These are phyloP conservation scores for Pseudopithomyces maydicus DNA, from an alignment of 2,329 filamentous ascomycete genomes.

Conservation along the genomic window DNA sequence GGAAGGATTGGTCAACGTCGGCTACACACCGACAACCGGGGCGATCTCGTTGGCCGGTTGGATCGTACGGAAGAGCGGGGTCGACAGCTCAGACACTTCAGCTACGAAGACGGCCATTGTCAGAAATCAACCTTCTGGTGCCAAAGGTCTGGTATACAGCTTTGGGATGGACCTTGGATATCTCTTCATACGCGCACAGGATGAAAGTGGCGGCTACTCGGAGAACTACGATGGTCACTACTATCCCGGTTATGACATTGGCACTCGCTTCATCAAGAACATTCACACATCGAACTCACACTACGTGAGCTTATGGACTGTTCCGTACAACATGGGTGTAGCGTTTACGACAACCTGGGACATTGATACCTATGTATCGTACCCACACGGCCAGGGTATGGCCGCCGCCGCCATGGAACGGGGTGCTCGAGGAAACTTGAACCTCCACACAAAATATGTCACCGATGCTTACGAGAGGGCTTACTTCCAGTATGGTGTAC, in stretches of 20 bases:
- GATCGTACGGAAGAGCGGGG: conserved; percentile 3
- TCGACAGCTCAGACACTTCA: conserved; percentile 6
- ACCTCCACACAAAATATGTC: conserved; percentile 11
- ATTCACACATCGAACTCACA: conserved; percentile 4
- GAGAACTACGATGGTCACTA: conserved; percentile 9
- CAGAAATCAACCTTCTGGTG: conserved; percentile 4
- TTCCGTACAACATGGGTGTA: conserved; percentile 10
- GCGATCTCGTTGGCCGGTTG: conserved; percentile 3
- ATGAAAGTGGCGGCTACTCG: conserved; percentile 4
- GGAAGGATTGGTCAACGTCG: conserved; percentile 3
- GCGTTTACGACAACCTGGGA: conserved; percentile 12
- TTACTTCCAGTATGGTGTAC: conserved; percentile 10
- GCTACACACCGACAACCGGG: conserved; percentile 1
- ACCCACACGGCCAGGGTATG: conserved; percentile 12
- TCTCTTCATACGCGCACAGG: conserved; percentile 4
- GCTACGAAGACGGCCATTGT: conserved; percentile 4
- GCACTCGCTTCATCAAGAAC: conserved; percentile 10
- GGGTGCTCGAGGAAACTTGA: conserved; percentile 7
- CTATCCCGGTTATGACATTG: conserved; percentile 11
- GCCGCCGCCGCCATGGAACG: conserved; percentile 10
- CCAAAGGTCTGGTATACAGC: conserved; percentile 10
- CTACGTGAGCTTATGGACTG: conserved; percentile 10
- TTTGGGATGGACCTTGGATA: conserved; percentile 9
- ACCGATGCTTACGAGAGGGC: conserved; percentile 10
- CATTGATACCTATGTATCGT: conserved; percentile 11